Conservation (phyloP, 495 filamentous ascomycete species). For the Choiromyces venosus region DNA sequence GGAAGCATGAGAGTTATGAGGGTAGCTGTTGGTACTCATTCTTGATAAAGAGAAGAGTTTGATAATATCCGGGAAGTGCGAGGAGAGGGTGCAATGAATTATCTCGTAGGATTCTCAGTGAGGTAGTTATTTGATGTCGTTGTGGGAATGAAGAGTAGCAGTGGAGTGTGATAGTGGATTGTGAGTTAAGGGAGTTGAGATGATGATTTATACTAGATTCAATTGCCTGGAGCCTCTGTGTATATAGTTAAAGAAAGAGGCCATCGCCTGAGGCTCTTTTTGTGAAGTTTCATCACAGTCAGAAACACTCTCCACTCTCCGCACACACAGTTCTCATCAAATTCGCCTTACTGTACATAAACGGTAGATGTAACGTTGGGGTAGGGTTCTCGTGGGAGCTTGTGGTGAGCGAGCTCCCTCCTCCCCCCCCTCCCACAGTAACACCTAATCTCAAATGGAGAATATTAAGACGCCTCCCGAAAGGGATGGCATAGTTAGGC, state of each 20-base stretch:
- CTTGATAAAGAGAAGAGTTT: too few relatives aligned
- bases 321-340: background rate
- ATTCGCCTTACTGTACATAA: background rate
- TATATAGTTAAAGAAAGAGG: background rate
- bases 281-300: background rate
- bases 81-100: background rate
- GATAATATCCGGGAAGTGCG: too few relatives aligned
- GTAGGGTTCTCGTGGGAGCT: too few relatives aligned
- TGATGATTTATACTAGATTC: background rate
- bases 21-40: background rate
- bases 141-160: background rate
- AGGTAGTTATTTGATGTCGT: background rate
- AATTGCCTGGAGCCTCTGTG: background rate
- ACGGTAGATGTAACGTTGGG: background rate
- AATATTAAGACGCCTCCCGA: background rate
- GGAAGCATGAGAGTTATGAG: background rate
- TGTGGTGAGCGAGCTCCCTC: background rate
- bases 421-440: too few relatives aligned
- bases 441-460: background rate
- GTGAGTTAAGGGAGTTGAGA: background rate
- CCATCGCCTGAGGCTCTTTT: background rate
- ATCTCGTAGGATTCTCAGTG: background rate
- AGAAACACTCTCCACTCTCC: background rate
- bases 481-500: background rate
- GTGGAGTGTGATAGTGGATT: background rate